Evolutionary conservation across 2,329 filamentous ascomycete species (phyloP).

Genomic region (Hymenoscyphus fraxineus): DNA sequence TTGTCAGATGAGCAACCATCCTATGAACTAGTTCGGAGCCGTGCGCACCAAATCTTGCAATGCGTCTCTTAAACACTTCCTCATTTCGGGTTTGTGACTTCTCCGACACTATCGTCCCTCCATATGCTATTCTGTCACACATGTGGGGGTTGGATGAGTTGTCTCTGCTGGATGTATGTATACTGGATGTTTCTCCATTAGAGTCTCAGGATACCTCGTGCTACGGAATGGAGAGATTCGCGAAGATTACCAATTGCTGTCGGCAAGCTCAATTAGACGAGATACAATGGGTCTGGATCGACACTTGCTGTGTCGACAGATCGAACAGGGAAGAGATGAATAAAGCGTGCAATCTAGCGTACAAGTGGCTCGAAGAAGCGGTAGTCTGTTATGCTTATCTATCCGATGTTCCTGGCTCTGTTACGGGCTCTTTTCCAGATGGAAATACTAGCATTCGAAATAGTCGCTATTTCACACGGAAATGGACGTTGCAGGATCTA

Average conservation of each 20-base stretch:
- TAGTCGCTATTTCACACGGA: conserved; percentile 6
- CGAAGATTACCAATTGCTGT: conserved; percentile 11
- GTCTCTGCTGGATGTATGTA: conserved; percentile 9
- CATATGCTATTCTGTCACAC: conserved; percentile 26
- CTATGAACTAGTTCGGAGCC: no score
- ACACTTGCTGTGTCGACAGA: conserved; percentile 13
- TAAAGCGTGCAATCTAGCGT: conserved; percentile 10
- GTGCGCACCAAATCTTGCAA: no score
- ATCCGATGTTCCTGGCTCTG: not conserved
- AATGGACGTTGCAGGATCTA: conserved; percentile 10
- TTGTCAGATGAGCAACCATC: no score
- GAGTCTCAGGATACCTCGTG: conserved; percentile 4
- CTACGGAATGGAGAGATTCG: not conserved
- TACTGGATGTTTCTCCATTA: not conserved
- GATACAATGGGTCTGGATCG: conserved; percentile 11
- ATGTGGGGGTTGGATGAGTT: conserved; percentile 21
- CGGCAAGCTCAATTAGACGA: not conserved
- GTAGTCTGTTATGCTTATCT: conserved; percentile 11
- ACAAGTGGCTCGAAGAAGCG: conserved; percentile 6
- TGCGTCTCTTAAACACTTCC: no score
- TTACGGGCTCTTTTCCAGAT: no score
- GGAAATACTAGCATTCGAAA: not conserved
- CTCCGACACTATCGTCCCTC: no score
- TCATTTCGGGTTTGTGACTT: no score
- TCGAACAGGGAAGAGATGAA: conserved; percentile 8